Evolutionary conservation across 75 land plant genomes (phyloP).

Genomic region (Cupressus sempervirens): DNA sequence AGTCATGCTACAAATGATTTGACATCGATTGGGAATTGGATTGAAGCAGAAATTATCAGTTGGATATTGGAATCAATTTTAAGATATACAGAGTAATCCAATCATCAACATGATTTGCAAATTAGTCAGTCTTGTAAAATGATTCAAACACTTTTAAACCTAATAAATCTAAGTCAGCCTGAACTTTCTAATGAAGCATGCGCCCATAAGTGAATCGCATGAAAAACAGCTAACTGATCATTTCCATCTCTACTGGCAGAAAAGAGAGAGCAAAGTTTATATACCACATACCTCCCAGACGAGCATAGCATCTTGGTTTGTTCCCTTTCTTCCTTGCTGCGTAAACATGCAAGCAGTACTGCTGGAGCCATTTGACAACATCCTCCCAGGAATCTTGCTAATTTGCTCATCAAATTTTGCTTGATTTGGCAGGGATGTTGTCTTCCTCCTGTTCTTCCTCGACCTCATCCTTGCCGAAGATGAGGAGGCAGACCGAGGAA

Average conservation of each 20-base stretch:
- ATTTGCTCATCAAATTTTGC: constrained; percentile 40
- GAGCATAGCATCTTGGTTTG: constrained; percentile 81
- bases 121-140: not conserved
- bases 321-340: constrained; percentile 75
- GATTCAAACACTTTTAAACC: not conserved
- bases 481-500: constrained; percentile 8
- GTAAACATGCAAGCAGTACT: constrained; percentile 48
- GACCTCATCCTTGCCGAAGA: constrained; percentile 5
- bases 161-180: not conserved
- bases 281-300: constrained; percentile 64
- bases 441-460: constrained; percentile 25
- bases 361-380: constrained; percentile 55
- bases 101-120: constrained; percentile 1
- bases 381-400: constrained; percentile 41
- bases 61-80: not conserved
- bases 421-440: constrained; percentile 18
- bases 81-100: not conserved
- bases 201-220: not conserved
- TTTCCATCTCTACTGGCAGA: not conserved
- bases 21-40: not conserved
- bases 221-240: not conserved
- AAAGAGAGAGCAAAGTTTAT: not conserved
- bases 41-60: not conserved
- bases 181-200: not conserved
- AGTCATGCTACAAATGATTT: not conserved